Evolutionary conservation across 768 basidiomycete genomes (phyloP), one percentile per base, ranked within the genome.

Genomic region (Lactarius hatsudake): DNA sequence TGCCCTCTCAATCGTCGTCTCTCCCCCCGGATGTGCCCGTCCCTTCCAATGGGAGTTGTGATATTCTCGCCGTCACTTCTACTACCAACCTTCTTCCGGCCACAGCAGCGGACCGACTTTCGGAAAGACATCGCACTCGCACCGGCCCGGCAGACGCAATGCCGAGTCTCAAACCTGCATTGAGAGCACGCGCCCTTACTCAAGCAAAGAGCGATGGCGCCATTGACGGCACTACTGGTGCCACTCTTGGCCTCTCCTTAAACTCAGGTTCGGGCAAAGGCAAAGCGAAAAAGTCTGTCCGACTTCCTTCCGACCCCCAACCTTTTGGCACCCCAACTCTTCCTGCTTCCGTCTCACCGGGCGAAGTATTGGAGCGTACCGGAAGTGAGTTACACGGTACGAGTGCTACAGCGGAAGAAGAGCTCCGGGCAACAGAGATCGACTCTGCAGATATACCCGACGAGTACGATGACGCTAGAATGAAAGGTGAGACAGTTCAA

Each of bases 351-450:
- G 87, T 78, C 0, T 79, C 87, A 30, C 90, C 92, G 0, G 71
- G 74, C 9, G 84, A 86, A 65, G 93, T 96, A 5, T 81, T 96
- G 32, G 79, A 83, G 36, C 80, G 93, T 59, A 81, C 82, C 1
- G 83, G 84, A 12, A 78, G 78, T 23, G 83, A 84, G 4, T 79
- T 88, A 0, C 82, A 82, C 6, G 83, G 79, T 15, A 89, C 87
- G 0, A 93, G 88, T 72, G 86, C 88, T 17, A 87, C 85, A 53
- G 87, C 87, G 0, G 82, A 81, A 18, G 75, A 76, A 40, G 75
- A 73, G 23, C 65, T 68, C 3, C 64, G 71, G 23, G 42, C 65
- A 30, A 65, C 71, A 30, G 68, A 70, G 45, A 75, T 76, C 43
- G 36, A 64, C n/a, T 59, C 72, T 45, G 45, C 61, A 26, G 9